Percentiles rank a stretch among this genome's conserved stretches.
Evolutionary conservation across 129 eudicot genomes (phyloP).

Genomic region (Flaveria linearis): DNA sequence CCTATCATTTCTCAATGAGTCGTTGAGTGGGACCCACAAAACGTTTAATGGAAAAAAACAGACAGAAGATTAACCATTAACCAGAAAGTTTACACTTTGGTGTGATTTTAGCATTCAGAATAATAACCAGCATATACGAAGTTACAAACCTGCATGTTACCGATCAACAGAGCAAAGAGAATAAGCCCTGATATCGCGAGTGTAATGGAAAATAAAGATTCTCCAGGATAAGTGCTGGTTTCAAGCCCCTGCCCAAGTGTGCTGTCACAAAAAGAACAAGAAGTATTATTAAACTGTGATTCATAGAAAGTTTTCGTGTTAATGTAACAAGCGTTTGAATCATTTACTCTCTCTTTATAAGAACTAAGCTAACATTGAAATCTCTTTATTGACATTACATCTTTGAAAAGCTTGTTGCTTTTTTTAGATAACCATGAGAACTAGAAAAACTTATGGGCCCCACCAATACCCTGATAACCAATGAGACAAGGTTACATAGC

Average conservation of each 20-base stretch:
- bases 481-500: neutral
- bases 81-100: neutral
- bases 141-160: conserved; percentile 86
- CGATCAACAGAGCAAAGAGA: conserved; percentile 86
- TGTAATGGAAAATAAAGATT: conserved; percentile 77
- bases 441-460: neutral
- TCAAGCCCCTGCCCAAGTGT: conserved; percentile 94
- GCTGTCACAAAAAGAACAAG: conserved; percentile 43
- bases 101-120: neutral
- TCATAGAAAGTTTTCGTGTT: neutral
- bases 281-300: neutral
- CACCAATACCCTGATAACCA: neutral
- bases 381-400: neutral
- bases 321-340: neutral
- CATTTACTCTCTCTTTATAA: conserved; percentile 7
- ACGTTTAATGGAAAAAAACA: neutral
- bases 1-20: too few relatives aligned
- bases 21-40: neutral
- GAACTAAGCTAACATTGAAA: neutral
- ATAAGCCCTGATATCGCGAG: conserved; percentile 87
- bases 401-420: neutral
- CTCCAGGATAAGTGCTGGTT: conserved; percentile 91
- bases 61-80: neutral
- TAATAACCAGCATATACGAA: neutral
- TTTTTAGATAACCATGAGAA: neutral